phyloP scores from a whole-genome alignment of 139 green algal genomes.

The Microglena sp. region DNA sequence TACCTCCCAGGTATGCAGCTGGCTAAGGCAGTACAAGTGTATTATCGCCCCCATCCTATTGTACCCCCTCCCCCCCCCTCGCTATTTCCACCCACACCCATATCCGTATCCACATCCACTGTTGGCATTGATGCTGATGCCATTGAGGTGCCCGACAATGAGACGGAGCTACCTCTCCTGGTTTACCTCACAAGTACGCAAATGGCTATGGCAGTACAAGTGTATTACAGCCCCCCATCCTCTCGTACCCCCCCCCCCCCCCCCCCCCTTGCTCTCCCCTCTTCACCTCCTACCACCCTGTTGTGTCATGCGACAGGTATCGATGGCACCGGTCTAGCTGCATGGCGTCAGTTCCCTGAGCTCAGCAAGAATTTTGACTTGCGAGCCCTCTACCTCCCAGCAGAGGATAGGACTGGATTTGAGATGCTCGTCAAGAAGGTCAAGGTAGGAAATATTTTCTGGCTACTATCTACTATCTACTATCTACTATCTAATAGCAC shows the following conservation, averaged over 20 bases:
- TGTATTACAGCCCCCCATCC: not conserved
- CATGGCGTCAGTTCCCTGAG: conserved; percentile 60
- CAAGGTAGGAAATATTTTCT: too few relatives aligned
- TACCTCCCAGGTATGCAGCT: conserved; percentile 52
- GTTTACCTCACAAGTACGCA: not conserved
- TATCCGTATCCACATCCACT: not conserved
- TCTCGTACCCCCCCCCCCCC: not conserved
- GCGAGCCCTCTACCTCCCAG: conserved; percentile 45
- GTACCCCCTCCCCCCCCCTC: not conserved
- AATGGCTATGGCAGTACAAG: not conserved
- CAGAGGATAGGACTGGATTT: conserved; percentile 61
- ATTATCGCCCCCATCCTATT: conserved; percentile 18
- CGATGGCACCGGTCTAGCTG: conserved; percentile 67
- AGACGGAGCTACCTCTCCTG: not conserved
- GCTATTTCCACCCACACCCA: not conserved
- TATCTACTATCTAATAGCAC: too few relatives aligned
- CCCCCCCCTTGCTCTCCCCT: conserved; percentile 1
- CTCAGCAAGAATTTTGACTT: conserved; percentile 67
- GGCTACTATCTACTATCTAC: too few relatives aligned
- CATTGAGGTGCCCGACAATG: too few relatives aligned
- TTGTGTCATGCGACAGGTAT: conserved; percentile 27
- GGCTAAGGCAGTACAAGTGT: not conserved
- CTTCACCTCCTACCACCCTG: conserved; percentile 3
- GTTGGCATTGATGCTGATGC: too few relatives aligned
- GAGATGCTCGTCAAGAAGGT: conserved; percentile 41